Evolutionary conservation across 768 basidiomycete species (phyloP), one percentile per base, ranked within the genome.

Genomic region (Lactarius indigo): DNA sequence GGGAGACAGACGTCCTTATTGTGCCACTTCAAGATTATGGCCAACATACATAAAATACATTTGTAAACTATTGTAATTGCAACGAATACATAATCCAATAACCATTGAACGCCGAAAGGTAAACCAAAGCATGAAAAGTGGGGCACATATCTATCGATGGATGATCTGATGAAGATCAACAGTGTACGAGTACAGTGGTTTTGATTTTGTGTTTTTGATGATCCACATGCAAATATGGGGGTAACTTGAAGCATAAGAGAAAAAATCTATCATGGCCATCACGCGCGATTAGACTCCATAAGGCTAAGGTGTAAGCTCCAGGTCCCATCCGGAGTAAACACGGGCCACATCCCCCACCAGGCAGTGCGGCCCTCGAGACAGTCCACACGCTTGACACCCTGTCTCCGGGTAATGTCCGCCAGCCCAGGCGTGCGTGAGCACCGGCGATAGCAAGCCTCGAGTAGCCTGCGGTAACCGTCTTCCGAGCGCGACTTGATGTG

Each of bases 381-480:
- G 28, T 70, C 69, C 7, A 70, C 35, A 35, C 69, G 67, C 39
- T 57, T 70, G 57, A 68, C 56, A 3, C 69, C 69, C 31, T 69
- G 67, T 30, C 60, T 52, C 54, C 64, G 57, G 5, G 68, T 61
- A 44, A 64, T 64, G 30, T 69, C 69, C 7, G 64, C 57, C 23
- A 69, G 33, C n/a, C 68, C 67, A 9, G 63, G 60, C 8, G 59
- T 20, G 15, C 60, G 47, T 13, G 7, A 8, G 37, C 69, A 70
- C 17, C 69, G 69, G 9, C 41, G 63, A 17, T 68, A 63, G n/a
- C 60, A 64, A 8, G 55, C 31, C 8, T 57, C 61, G 37, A 64
- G 55, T 23, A 68, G 33, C 37, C 59, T 42, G 26, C 41, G 55
- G 55, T 64, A 64, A 2, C 23, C 41, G 17, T 59, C 68, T 41